Percentiles rank a stretch among this genome's conserved stretches.
These are phyloP conservation scores for Diaporthe sp. DNA, from an alignment of 2,329 filamentous ascomycete species.

Conservation along the genomic window DNA sequence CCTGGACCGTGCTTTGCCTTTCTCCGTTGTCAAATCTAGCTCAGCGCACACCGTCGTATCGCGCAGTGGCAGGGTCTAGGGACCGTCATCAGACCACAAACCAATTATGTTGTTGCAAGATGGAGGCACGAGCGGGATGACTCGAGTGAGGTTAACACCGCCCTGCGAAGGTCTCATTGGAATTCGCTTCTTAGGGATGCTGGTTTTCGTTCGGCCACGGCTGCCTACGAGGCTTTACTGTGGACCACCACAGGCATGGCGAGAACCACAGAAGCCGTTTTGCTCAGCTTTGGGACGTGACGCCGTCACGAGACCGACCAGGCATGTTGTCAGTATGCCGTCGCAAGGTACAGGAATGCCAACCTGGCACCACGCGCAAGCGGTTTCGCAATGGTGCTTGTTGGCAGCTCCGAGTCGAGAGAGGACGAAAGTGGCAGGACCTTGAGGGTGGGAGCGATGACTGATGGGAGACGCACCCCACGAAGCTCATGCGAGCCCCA, in stretches of 20 bases:
- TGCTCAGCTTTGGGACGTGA: not conserved
- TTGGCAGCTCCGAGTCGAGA: not conserved
- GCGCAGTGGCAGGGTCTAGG: not conserved
- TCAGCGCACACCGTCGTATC: not conserved
- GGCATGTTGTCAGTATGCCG: not conserved
- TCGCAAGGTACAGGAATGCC: not conserved
- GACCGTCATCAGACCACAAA: not conserved
- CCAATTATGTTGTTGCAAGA: not conserved
- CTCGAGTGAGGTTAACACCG: not conserved
- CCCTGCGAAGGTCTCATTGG: not conserved
- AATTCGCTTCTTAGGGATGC: not conserved
- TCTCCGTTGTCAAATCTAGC: not conserved
- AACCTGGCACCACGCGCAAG: not conserved
- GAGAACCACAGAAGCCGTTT: not conserved
- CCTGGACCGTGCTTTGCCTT: not conserved
- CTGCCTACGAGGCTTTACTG: not conserved
- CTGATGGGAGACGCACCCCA: not conserved
- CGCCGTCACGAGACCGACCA: not conserved
- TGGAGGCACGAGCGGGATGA: not conserved
- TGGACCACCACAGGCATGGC: not conserved
- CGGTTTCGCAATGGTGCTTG: not conserved
- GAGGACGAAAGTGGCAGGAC: not conserved
- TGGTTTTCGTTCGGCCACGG: too few species aligned
- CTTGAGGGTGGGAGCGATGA: not conserved
- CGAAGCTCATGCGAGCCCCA: constrained; percentile 7